Percentiles rank a stretch among this genome's conserved stretches.
Conservation (phyloP, 2,329 filamentous ascomycete species). For the Phialophora chinensis region DNA sequence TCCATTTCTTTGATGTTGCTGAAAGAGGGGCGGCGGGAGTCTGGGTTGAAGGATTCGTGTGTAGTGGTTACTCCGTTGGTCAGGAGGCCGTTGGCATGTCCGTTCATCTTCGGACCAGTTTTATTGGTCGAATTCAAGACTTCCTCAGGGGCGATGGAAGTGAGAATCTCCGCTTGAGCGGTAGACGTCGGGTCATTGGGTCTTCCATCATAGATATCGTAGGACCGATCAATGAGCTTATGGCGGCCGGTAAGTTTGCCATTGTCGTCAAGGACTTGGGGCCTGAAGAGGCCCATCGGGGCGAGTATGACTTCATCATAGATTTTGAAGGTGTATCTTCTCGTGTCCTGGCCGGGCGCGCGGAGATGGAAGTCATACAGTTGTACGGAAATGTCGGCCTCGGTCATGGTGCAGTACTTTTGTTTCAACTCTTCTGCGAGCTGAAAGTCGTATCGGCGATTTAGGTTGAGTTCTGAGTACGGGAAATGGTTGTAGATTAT, state of each 20-base stretch:
- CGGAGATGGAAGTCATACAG: constrained; percentile 89
- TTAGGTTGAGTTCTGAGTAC: constrained; percentile 91
- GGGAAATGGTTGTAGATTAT: constrained; percentile 96
- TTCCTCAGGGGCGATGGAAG: constrained; percentile 54
- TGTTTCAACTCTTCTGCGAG: constrained; percentile 95
- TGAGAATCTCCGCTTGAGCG: constrained; percentile 74
- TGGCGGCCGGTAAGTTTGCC: constrained; percentile 79
- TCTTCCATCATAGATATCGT: constrained; percentile 90
- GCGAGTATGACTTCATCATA: constrained; percentile 97
- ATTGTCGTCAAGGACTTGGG: constrained; percentile 75
- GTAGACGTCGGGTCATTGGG: constrained; percentile 88
- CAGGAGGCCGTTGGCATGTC: constrained; percentile 25
- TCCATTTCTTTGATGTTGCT: constrained; percentile 67
- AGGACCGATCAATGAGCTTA: constrained; percentile 82
- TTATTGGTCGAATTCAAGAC: constrained; percentile 39
- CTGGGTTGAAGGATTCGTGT: constrained; percentile 61
- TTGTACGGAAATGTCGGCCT: constrained; percentile 87
- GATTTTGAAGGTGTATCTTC: constrained; percentile 93
- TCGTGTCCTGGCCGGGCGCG: constrained; percentile 83
- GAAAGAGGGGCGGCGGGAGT: constrained; percentile 68
- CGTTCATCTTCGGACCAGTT: constrained; percentile 46
- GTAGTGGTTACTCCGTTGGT: constrained; percentile 53
- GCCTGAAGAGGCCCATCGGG: constrained; percentile 92
- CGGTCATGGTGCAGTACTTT: constrained; percentile 88
- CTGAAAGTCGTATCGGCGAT: constrained; percentile 86